A percentile compares a stretch with the other conserved stretches of the same genome.
Evolutionary conservation across 441 rosid genomes (phyloP).

Genomic region (Adansonia madagascariensis): DNA sequence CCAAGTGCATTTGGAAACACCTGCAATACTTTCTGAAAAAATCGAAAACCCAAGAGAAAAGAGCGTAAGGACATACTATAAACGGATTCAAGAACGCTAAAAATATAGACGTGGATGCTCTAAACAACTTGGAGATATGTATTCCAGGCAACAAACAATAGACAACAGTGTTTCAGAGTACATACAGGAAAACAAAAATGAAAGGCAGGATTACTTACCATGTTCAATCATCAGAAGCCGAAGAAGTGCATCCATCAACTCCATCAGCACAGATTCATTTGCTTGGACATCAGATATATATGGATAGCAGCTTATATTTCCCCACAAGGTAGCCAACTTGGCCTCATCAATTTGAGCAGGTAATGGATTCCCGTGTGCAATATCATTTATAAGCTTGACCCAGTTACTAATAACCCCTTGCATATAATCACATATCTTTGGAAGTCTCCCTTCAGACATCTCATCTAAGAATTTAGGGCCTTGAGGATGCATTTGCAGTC

Average conservation of each 20-base stretch:
- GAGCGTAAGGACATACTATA: slow-evolving; percentile 16
- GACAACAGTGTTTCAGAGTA: background rate
- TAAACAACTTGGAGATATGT: slow-evolving; percentile 8
- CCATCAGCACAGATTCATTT: slow-evolving; percentile 47
- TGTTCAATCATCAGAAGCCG: slow-evolving; percentile 43
- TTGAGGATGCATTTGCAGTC: slow-evolving; percentile 47
- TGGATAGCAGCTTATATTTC: slow-evolving; percentile 68
- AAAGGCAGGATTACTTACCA: slow-evolving; percentile 48
- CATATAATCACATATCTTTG: slow-evolving; percentile 50
- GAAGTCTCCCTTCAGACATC: slow-evolving; percentile 41
- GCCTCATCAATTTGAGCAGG: slow-evolving; percentile 42
- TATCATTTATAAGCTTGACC: slow-evolving; percentile 42
- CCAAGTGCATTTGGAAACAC: slow-evolving; percentile 60
- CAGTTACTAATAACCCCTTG: slow-evolving; percentile 41
- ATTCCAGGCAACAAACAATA: slow-evolving; percentile 3
- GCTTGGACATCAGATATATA: slow-evolving; percentile 41
- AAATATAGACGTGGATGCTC: slow-evolving; percentile 5
- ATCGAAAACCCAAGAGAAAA: slow-evolving; percentile 17
- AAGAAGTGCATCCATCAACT: slow-evolving; percentile 61
- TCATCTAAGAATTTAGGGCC: slow-evolving; percentile 41
- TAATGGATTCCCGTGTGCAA: slow-evolving; percentile 35
- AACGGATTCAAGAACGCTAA: slow-evolving; percentile 9
- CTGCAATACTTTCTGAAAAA: slow-evolving; percentile 58
- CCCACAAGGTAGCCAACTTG: slow-evolving; percentile 73
- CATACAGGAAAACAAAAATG: slow-evolving; percentile 6